Conservation (phyloP, 1,284 basidiomycete genomes). For the Cryptococcus maquisensis region DNA sequence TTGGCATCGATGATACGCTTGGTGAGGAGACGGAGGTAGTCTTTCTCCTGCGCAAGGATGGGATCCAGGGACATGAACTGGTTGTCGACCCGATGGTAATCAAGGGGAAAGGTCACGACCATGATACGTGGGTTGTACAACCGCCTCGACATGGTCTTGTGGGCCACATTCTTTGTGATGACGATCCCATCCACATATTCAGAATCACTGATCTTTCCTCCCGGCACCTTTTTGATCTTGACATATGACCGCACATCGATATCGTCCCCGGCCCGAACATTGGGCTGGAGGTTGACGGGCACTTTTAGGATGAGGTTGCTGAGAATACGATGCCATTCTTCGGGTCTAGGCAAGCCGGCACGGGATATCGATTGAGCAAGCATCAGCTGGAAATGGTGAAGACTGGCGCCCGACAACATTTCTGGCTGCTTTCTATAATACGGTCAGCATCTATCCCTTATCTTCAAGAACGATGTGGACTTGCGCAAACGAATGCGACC, state of each 20-base stretch:
- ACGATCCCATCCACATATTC: constrained; percentile 97
- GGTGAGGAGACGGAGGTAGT: constrained; percentile 85
- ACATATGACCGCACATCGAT: constrained; percentile 94
- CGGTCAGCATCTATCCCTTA: constrained; percentile 39
- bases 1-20: constrained; percentile 82
- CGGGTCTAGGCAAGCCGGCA: constrained; percentile 67
- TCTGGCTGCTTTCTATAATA: constrained; percentile 48
- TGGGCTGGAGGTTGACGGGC: constrained; percentile 44
- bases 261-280: constrained; percentile 60
- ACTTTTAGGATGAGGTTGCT: constrained; percentile 57
- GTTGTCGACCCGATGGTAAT: constrained; percentile 88
- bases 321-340: constrained; percentile 80
- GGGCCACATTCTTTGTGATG: constrained; percentile 96
- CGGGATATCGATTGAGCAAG: constrained; percentile 66
- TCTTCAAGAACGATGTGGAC: constrained; percentile 1
- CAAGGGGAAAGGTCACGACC: constrained; percentile 91
- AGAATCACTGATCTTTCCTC: constrained; percentile 83
- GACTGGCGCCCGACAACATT: constrained; percentile 75
- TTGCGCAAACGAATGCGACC: constrained; percentile 40
- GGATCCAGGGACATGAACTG: constrained; percentile 93
- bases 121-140: constrained; percentile 73
- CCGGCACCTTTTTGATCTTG: constrained; percentile 98
- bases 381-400: constrained; percentile 82
- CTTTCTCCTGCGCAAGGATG: constrained; percentile 88
- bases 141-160: constrained; percentile 63